These are phyloP conservation scores for Ligustrum vulgare DNA, from an alignment of 257 asterid genomes.

Conservation along the genomic window DNA sequence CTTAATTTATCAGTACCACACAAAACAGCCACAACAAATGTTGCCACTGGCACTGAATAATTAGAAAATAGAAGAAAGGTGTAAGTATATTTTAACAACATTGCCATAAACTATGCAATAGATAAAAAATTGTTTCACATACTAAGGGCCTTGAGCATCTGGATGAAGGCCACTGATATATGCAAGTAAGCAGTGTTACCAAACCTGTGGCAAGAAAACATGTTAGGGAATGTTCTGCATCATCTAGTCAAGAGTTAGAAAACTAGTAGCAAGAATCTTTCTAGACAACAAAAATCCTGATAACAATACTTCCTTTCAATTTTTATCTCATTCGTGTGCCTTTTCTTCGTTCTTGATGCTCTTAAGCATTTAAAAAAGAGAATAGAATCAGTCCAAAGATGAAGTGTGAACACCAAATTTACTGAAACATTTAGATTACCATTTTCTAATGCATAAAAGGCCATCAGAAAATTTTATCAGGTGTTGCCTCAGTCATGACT, in stretches of 20 bases:
- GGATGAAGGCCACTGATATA: conserved; percentile 85
- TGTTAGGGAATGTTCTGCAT: neutral
- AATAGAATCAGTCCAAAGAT: neutral
- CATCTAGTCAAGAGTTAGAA: neutral
- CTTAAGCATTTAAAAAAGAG: neutral
- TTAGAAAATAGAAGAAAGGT: neutral
- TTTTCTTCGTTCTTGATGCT: neutral
- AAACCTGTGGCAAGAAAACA: conserved; percentile 49
- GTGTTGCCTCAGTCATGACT: neutral
- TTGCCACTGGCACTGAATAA: conserved; percentile 81
- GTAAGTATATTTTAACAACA: conserved; percentile 5
- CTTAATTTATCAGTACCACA: conserved; percentile 79
- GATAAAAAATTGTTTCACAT: conserved; percentile 27
- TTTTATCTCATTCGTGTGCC: neutral
- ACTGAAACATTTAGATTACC: neutral
- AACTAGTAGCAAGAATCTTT: neutral
- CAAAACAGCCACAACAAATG: conserved; percentile 68
- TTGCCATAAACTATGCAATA: neutral
- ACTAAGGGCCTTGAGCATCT: conserved; percentile 89
- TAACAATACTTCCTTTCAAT: neutral
- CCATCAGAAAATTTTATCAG: neutral
- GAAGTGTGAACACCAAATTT: neutral
- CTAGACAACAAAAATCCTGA: conserved; percentile 11
- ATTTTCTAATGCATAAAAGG: neutral
- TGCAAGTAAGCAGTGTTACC: conserved; percentile 83